Evolutionary conservation across 1,284 basidiomycete species (phyloP).

Genomic region (Ustilago hordei): DNA sequence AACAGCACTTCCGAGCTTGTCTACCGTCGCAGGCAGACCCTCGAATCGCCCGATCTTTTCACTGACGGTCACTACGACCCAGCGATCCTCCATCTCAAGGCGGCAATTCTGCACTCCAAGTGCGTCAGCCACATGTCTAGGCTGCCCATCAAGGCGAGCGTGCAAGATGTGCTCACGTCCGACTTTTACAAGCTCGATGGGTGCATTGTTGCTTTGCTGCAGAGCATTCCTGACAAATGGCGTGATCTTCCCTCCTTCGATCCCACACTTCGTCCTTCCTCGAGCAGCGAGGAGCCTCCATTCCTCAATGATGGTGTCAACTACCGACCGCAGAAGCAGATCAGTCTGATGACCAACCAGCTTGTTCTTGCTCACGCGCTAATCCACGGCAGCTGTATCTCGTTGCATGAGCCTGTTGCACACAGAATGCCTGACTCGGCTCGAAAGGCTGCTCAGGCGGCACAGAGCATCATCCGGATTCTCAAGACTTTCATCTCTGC

Average conservation of each 20-base stretch:
- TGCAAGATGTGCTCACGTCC: conserved; percentile 42
- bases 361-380: conserved; percentile 47
- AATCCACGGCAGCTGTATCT: conserved; percentile 45
- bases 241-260: conserved; percentile 38
- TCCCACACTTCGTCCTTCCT: conserved; percentile 21
- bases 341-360: conserved; percentile 47
- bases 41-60: conserved; percentile 52
- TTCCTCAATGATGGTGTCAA: conserved; percentile 51
- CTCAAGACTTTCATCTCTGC: conserved; percentile 51
- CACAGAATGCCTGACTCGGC: conserved; percentile 42
- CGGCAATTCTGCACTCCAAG: conserved; percentile 44
- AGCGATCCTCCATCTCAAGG: conserved; percentile 50
- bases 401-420: conserved; percentile 55
- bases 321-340: conserved; percentile 42
- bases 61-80: conserved; percentile 50
- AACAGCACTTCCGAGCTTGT: conserved; percentile 30
- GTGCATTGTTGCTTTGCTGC: conserved; percentile 26
- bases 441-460: conserved; percentile 34
- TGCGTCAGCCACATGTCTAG: conserved; percentile 52
- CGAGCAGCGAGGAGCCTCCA: conserved; percentile 27
- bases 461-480: conserved; percentile 49
- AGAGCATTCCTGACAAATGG: conserved; percentile 48
- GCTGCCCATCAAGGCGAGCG: conserved; percentile 32
- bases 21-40: conserved; percentile 45
- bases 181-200: conserved; percentile 47